phyloP scores from a whole-genome alignment of 1,284 basidiomycete genomes.

The Irpex sp. region DNA sequence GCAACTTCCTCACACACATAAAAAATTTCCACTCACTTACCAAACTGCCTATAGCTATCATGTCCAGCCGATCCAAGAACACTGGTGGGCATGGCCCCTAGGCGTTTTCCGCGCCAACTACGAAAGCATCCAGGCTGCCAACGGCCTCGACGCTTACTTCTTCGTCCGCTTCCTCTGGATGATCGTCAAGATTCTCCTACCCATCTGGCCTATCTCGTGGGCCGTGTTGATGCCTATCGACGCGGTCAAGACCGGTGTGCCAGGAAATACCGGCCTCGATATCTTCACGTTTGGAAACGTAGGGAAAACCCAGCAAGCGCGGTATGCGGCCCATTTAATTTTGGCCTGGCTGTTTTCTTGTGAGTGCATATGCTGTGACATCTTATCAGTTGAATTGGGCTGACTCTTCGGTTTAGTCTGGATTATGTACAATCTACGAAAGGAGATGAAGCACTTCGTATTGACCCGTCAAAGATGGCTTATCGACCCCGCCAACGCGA shows the following conservation, averaged over 20 bases:
- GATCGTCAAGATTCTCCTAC: constrained; percentile 75
- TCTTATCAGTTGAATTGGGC: background rate
- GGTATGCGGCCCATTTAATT: constrained; percentile 75
- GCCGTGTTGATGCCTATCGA: constrained; percentile 64
- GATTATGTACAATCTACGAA: constrained; percentile 77
- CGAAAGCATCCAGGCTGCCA: constrained; percentile 57
- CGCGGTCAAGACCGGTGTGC: constrained; percentile 45
- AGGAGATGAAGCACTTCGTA: constrained; percentile 80
- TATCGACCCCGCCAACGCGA: constrained; percentile 65
- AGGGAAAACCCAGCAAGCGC: constrained; percentile 37
- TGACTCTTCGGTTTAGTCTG: constrained; percentile 44
- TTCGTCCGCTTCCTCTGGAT: constrained; percentile 86
- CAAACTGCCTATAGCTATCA: background rate
- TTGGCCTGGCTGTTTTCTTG: constrained; percentile 73
- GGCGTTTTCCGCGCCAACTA: constrained; percentile 56
- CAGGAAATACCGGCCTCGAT: constrained; percentile 60
- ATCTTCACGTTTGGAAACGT: constrained; percentile 83
- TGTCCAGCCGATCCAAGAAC: constrained; percentile 28
- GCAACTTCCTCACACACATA: background rate
- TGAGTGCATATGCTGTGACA: constrained; percentile 29
- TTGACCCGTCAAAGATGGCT: constrained; percentile 82
- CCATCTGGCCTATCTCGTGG: constrained; percentile 80
- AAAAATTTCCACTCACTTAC: too few species aligned
- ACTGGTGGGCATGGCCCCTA: constrained; percentile 55
- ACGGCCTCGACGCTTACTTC: constrained; percentile 92